Percentiles rank a stretch among this genome's conserved stretches.
phyloP scores from a whole-genome alignment of 78 protist genomes.

The Chrysochromulina tobinii region DNA sequence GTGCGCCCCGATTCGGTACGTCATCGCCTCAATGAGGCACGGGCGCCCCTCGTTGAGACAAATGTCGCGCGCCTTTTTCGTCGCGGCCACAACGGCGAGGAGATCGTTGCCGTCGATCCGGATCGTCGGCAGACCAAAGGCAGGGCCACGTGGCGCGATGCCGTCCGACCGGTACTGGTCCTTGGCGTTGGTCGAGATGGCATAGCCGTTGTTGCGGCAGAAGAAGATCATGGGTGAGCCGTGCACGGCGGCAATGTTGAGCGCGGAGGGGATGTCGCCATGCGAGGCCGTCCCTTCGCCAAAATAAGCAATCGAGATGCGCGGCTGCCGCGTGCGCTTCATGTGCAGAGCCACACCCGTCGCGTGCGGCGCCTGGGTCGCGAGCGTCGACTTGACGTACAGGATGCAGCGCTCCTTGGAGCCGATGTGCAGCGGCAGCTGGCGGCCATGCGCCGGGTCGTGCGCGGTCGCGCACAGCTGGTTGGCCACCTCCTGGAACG shows the following conservation, averaged over 20 bases:
- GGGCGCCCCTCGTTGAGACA: constrained; percentile 67
- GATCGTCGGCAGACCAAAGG: constrained; percentile 83
- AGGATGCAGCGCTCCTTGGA: constrained; percentile 41
- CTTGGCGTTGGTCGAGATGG: constrained; percentile 91
- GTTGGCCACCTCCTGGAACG: constrained; percentile 70
- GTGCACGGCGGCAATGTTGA: constrained; percentile 89
- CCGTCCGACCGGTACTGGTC: constrained; percentile 85
- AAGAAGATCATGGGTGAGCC: constrained; percentile 85
- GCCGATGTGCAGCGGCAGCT: constrained; percentile 97
- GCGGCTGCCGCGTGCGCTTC: constrained; percentile 52
- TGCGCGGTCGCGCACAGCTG: constrained; percentile 80
- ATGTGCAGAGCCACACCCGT: neutral
- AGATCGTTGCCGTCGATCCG: constrained; percentile 96
- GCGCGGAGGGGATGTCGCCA: constrained; percentile 95
- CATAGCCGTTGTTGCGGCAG: constrained; percentile 97
- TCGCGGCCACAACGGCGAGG: constrained; percentile 88
- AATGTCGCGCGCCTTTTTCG: constrained; percentile 70
- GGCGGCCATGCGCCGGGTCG: constrained; percentile 93
- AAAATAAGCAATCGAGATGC: constrained; percentile 89
- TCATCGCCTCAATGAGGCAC: constrained; percentile 75
- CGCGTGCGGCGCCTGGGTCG: neutral
- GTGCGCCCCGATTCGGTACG: constrained; percentile 85
- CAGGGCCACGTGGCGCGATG: constrained; percentile 72
- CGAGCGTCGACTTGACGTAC: neutral
- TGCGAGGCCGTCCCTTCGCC: constrained; percentile 99